Conservation (phyloP, 495 filamentous ascomycete species). For the Daldinia bambusicola region DNA sequence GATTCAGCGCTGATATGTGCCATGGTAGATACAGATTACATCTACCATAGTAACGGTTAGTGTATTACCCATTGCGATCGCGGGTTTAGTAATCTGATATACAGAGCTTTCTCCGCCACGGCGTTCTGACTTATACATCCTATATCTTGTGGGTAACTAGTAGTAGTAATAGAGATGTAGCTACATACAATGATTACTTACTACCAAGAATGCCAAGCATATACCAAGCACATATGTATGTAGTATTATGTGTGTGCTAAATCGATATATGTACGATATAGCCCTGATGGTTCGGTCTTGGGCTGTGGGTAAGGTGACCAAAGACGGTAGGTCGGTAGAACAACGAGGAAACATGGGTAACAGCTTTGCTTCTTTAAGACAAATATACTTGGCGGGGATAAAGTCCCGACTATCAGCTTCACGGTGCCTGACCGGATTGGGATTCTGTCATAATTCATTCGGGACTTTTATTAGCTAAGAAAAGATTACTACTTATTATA, state of each 20-base stretch:
- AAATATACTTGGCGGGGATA: too few species aligned
- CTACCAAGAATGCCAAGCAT: not conserved
- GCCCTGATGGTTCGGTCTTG: not conserved
- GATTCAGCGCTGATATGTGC: not conserved
- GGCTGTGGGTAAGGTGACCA: slow-evolving; percentile 3
- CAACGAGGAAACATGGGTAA: not conserved
- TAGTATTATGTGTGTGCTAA: too few species aligned
- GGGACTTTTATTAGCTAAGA: not conserved
- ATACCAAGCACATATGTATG: slow-evolving; percentile 3
- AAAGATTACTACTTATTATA: slow-evolving; percentile 1
- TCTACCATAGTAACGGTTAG: too few species aligned
- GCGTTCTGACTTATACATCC: not conserved
- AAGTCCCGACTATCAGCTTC: not conserved
- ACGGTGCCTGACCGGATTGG: not conserved
- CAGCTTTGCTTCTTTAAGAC: too few species aligned
- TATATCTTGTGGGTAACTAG: not conserved
- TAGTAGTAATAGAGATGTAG: not conserved
- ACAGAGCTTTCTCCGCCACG: slow-evolving; percentile 14
- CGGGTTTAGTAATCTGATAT: not conserved
- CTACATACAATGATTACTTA: too few species aligned
- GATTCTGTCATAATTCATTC: not conserved
- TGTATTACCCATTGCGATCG: not conserved
- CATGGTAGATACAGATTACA: too few species aligned
- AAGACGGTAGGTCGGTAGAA: not conserved
- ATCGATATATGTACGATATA: not conserved